Conservation (phyloP, 495 filamentous ascomycete species). For the Xanthoparmelia taractica region DNA sequence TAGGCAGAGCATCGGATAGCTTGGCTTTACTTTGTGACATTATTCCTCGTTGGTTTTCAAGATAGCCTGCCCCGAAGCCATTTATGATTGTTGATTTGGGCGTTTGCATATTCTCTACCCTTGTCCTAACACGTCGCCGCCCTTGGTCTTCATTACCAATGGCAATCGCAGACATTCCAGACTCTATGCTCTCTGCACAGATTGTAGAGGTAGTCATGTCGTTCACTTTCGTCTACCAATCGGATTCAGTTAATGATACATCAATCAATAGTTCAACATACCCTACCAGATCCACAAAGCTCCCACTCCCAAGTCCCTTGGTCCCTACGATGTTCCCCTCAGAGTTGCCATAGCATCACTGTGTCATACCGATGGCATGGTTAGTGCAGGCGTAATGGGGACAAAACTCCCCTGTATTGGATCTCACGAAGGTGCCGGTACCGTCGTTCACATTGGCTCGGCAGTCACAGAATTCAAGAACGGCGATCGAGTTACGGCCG, state of each 20-base stretch:
- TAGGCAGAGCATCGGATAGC: neutral
- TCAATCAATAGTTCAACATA: conserved; percentile 37
- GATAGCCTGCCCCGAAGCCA: neutral
- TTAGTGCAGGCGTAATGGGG: conserved; percentile 36
- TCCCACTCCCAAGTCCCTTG: conserved; percentile 39
- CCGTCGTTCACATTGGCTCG: conserved; percentile 43
- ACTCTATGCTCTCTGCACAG: conserved; percentile 19
- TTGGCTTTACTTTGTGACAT: neutral
- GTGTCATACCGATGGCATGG: conserved; percentile 56
- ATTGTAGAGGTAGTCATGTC: conserved; percentile 15
- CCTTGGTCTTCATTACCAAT: neutral
- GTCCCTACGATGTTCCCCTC: conserved; percentile 46
- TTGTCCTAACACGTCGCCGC: neutral
- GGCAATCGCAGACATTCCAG: conserved; percentile 12
- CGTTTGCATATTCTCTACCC: neutral
- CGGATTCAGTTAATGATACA: neutral
- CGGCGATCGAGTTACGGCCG: conserved; percentile 46
- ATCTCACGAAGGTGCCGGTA: conserved; percentile 54
- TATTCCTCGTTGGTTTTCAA: neutral
- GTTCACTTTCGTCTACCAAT: neutral
- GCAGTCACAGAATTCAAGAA: conserved; percentile 36
- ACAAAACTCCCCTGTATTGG: conserved; percentile 43
- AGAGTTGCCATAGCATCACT: conserved; percentile 51
- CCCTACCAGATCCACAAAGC: conserved; percentile 45
- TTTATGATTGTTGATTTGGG: neutral